These are phyloP conservation scores for Chenopodium suecicum DNA, from an alignment of 148 eudicot species.

Conservation along the genomic window DNA sequence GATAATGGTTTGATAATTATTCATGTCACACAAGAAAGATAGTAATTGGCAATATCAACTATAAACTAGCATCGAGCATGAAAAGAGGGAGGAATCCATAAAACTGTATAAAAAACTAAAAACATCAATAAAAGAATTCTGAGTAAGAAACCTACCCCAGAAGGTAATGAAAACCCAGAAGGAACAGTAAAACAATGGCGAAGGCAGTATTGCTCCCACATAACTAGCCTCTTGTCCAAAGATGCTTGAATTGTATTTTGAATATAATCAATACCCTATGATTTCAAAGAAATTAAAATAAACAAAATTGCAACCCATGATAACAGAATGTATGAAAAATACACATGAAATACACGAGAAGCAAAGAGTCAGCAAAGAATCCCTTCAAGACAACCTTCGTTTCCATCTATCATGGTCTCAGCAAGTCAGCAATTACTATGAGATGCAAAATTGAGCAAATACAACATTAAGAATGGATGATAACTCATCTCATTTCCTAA, in stretches of 20 bases:
- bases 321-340: not conserved
- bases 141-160: conserved; percentile 38
- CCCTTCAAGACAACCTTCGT: not conserved
- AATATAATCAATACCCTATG: conserved; percentile 55
- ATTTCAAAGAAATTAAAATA: not conserved
- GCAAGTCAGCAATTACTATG: not conserved
- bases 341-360: not conserved
- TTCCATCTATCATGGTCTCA: not conserved
- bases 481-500: not conserved
- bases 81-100: not conserved
- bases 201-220: conserved; percentile 81
- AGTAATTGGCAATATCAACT: not conserved
- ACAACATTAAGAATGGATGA: not conserved
- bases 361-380: not conserved
- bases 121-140: not conserved
- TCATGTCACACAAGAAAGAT: not conserved
- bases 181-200: conserved; percentile 66
- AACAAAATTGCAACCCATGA: not conserved
- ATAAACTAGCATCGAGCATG: not conserved
- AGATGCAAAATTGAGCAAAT: not conserved
- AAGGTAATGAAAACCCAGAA: conserved; percentile 57
- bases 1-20: not conserved
- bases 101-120: not conserved
- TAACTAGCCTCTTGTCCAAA: conserved; percentile 50
- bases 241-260: conserved; percentile 43